Percentiles rank a stretch among this genome's conserved stretches.
These are phyloP conservation scores for Phaeomoniella chlamydospora DNA, from an alignment of 2,329 filamentous ascomycete genomes.

Conservation along the genomic window DNA sequence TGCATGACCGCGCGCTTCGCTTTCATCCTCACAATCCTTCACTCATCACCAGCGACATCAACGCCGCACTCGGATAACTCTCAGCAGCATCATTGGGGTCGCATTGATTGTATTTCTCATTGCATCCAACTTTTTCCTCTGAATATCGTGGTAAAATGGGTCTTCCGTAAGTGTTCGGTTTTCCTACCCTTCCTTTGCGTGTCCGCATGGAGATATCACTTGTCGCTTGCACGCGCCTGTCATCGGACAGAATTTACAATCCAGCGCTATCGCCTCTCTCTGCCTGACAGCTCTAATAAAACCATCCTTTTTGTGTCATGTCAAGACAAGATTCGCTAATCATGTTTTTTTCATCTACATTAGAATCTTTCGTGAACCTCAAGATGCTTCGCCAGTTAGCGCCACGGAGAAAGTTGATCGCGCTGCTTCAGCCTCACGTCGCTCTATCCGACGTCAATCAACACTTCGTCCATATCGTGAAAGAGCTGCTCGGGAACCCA, in stretches of 20 bases:
- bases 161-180: constrained; percentile 31
- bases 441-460: constrained; percentile 40
- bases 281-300: no score
- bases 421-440: constrained; percentile 34
- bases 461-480: not conserved
- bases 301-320: no score
- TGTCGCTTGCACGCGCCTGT: constrained; percentile 5
- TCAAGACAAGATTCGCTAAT: no score
- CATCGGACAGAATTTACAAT: constrained; percentile 1
- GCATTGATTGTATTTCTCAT: constrained; percentile 1
- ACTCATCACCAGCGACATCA: constrained; percentile 1
- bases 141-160: constrained; percentile 23
- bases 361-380: constrained; percentile 41
- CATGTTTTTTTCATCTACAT: constrained; percentile 2
- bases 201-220: constrained; percentile 6
- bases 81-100: not conserved
- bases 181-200: constrained; percentile 5
- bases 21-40: not conserved
- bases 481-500: not conserved
- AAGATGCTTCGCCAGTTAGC: constrained; percentile 25
- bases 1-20: no score
- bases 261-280: no score
- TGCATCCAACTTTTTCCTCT: constrained; percentile 4
- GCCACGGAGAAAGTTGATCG: constrained; percentile 35
- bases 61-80: not conserved